phyloP scores from a whole-genome alignment of 306 rosid species.

The Glycine latifolia region DNA sequence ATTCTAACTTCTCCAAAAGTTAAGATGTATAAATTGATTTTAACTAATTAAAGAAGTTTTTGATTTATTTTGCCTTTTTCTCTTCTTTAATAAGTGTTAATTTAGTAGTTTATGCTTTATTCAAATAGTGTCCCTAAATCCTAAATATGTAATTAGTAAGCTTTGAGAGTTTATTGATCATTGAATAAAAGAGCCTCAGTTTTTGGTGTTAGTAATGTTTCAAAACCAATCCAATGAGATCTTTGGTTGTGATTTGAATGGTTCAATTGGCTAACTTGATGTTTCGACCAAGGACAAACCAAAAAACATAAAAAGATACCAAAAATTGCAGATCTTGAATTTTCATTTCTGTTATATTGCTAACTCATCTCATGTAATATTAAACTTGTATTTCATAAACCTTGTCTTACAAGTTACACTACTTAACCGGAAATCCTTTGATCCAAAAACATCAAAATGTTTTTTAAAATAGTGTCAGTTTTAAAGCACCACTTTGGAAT shows the following conservation, averaged over 20 bases:
- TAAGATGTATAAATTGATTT: background rate
- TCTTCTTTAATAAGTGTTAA: no score
- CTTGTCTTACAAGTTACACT: background rate
- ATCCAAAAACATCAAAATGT: background rate
- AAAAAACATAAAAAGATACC: background rate
- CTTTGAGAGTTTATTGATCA: background rate
- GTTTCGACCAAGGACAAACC: background rate
- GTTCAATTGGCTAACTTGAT: slow-evolving; percentile 14
- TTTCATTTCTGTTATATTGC: background rate
- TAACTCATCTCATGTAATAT: background rate
- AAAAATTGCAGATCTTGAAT: slow-evolving; percentile 25
- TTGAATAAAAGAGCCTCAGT: slow-evolving; percentile 1
- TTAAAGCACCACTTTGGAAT: background rate
- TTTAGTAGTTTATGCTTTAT: no score
- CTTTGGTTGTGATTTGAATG: background rate
- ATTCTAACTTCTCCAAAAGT: background rate
- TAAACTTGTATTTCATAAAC: slow-evolving; percentile 1
- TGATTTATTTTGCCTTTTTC: no score
- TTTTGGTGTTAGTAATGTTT: background rate
- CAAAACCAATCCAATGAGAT: background rate
- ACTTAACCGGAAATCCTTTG: background rate
- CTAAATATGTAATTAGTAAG: no score
- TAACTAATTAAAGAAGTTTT: no score
- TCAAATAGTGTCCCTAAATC: background rate
- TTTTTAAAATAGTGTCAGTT: background rate